Base-by-base conservation (phyloP, 1,284 basidiomycete species). In the Cutaneotrichosporon mucoides region DNA sequence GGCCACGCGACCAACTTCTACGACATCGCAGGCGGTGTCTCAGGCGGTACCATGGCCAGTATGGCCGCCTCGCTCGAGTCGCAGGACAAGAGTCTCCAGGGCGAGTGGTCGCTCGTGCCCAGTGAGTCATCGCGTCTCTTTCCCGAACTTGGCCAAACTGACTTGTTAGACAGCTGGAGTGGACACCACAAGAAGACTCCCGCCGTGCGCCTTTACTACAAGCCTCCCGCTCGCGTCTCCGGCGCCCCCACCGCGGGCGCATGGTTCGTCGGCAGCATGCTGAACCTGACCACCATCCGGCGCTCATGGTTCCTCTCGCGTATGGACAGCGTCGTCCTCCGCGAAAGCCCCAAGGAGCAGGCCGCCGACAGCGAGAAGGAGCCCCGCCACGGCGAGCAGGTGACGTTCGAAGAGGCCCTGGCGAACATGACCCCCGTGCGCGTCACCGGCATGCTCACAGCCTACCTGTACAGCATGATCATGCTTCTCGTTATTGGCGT, bases 301-400 rank as follows among this genome's bases (percentile, higher is more conserved):
- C 85, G 92, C 56, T 86, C 89, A 24, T 89, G 86, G 81, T 89
- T 86, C 10, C 80, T 94, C 36, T 81, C 86, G 52, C 82, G 87
- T 33, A 60, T 66, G 11, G 4, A 40, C 13, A 55, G 59, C 16
- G 13, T 56, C 12, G 15, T 45, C 40, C 40, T 59, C n/a, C 44
- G 34, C 49, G 47, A 57, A 50, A 35, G n/a, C 13, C 49, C 49
- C 16, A 37, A 11, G 37, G 55, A 48, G 43, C 44, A n/a, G 12
- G 34, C 46, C 42, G 52, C 51, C 50, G 34, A 16, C 42, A 15
- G 16, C 5, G 49, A 54, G 43, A 40, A 51, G n/a, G 65, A 65
- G 55, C 68, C 70, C 12, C 51, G 59, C 15, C 89, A 91, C 67
- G 88, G 88, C 6, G 77, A 83, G 1, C 68, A 82, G 3, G 90